A percentile compares a stretch with the other conserved stretches of the same genome.
Conservation (phyloP, 148 eudicot species). For the Pharnaceum exiguum region DNA sequence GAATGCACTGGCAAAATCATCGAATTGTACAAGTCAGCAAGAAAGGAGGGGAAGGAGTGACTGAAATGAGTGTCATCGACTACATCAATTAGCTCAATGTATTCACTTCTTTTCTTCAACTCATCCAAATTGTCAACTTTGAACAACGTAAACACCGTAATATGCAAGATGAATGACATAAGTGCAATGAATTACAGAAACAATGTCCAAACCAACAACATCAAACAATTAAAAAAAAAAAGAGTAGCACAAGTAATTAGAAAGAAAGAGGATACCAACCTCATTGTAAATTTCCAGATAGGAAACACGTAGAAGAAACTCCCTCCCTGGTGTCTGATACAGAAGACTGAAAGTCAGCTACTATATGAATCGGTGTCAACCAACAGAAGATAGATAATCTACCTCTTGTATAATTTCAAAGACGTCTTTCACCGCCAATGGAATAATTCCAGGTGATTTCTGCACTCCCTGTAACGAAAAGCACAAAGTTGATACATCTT, state of each 20-base stretch:
- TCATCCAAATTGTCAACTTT: too few relatives aligned
- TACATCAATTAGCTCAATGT: too few relatives aligned
- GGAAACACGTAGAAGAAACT: conserved; percentile 81
- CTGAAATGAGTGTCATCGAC: too few relatives aligned
- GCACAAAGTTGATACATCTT: conserved; percentile 4
- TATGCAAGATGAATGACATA: too few relatives aligned
- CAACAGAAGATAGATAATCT: conserved; percentile 1
- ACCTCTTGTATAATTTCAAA: conserved; percentile 88
- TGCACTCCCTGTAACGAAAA: conserved; percentile 58
- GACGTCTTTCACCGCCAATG: conserved; percentile 82
- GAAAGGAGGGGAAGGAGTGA: too few relatives aligned
- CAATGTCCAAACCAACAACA: not conserved
- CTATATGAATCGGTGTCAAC: not conserved
- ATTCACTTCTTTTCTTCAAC: too few relatives aligned
- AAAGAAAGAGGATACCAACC: conserved; percentile 33
- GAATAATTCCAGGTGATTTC: conserved; percentile 78
- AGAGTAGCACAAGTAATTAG: not conserved
- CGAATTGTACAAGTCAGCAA: too few relatives aligned
- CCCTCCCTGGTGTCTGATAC: conserved; percentile 65
- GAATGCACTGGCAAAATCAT: too few relatives aligned
- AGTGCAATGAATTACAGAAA: too few relatives aligned
- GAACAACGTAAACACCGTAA: too few relatives aligned
- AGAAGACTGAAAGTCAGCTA: not conserved
- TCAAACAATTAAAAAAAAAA: not conserved
- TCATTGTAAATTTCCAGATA: conserved; percentile 85